A percentile compares a stretch with the other conserved stretches of the same genome.
These are phyloP conservation scores for Hypomyces perniciosus DNA, from an alignment of 2,329 filamentous ascomycete genomes.

Conservation along the genomic window DNA sequence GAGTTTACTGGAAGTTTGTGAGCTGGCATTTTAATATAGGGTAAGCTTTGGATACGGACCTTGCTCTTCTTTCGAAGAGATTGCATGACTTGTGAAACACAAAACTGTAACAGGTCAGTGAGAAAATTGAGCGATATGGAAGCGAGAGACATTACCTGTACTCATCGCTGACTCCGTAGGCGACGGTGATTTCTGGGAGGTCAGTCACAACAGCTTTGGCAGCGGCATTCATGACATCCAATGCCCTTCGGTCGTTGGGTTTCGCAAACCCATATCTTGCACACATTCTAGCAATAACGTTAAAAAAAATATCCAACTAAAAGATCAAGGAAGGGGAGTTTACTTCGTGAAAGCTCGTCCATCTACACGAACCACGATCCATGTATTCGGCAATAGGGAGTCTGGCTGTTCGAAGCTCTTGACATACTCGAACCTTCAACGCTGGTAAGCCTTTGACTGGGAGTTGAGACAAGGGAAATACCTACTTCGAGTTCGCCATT, in stretches of 20 bases:
- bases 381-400: slow-evolving; percentile 78
- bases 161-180: slow-evolving; percentile 92
- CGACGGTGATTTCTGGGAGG: slow-evolving; percentile 77
- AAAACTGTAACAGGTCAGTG: slow-evolving; percentile 52
- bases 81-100: slow-evolving; percentile 77
- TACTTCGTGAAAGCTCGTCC: slow-evolving; percentile 94
- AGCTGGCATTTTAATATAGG: slow-evolving; percentile 4
- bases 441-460: not conserved
- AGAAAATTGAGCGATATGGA: not conserved
- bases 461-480: slow-evolving; percentile 16
- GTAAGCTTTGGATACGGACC: slow-evolving; percentile 41
- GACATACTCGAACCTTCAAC: slow-evolving; percentile 82
- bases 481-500: slow-evolving; percentile 57
- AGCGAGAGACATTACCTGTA: slow-evolving; percentile 52
- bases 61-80: slow-evolving; percentile 79
- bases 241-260: slow-evolving; percentile 81
- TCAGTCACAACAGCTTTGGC: slow-evolving; percentile 80
- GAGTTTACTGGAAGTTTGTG: slow-evolving; percentile 60
- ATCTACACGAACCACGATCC: slow-evolving; percentile 92
- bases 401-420: slow-evolving; percentile 82
- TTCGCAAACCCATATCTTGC: slow-evolving; percentile 80
- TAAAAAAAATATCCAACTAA: slow-evolving; percentile 17
- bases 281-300: slow-evolving; percentile 55
- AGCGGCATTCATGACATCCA: slow-evolving; percentile 91
- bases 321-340: slow-evolving; percentile 4